A percentile compares a stretch with the other conserved stretches of the same genome.
Evolutionary conservation across 2,329 filamentous ascomycete species (phyloP).

Genomic region (Alternaria conjuncta): DNA sequence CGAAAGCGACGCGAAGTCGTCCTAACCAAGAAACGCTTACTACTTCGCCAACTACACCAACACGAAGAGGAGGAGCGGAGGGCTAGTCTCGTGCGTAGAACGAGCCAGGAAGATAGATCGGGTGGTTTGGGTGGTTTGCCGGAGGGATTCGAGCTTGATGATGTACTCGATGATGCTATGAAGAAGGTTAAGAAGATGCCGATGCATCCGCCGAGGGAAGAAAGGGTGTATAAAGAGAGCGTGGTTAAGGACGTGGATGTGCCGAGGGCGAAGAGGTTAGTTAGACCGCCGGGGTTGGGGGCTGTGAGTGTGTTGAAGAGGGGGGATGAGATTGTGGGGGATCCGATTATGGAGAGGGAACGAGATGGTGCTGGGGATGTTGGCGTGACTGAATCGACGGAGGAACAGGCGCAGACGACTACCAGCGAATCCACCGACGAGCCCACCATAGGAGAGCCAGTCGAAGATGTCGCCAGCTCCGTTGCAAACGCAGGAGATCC

Average conservation of each 20-base stretch:
- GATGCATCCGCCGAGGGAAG: neutral
- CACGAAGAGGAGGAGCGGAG: neutral
- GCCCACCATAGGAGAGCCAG: rapidly evolving
- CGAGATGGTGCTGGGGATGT: neutral
- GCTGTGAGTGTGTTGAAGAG: neutral
- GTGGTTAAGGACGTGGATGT: neutral
- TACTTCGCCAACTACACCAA: neutral
- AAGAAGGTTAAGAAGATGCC: neutral
- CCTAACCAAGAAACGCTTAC: neutral
- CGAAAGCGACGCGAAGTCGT: neutral
- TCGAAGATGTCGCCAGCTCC: neutral
- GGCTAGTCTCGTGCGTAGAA: neutral
- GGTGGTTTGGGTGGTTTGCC: neutral
- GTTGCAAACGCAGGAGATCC: neutral
- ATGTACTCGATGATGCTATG: slow-evolving; percentile 7
- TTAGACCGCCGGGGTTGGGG: neutral
- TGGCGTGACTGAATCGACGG: rapidly evolving
- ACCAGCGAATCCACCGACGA: rapidly evolving
- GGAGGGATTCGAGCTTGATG: neutral
- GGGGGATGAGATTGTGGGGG: neutral
- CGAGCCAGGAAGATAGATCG: too few relatives aligned
- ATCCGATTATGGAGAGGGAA: neutral
- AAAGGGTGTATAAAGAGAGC: neutral
- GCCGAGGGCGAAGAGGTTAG: neutral
- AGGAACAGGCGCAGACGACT: neutral